Base-by-base conservation (phyloP, 1,139 yeast genomes). In the Insectozyma bohioensis region DNA sequence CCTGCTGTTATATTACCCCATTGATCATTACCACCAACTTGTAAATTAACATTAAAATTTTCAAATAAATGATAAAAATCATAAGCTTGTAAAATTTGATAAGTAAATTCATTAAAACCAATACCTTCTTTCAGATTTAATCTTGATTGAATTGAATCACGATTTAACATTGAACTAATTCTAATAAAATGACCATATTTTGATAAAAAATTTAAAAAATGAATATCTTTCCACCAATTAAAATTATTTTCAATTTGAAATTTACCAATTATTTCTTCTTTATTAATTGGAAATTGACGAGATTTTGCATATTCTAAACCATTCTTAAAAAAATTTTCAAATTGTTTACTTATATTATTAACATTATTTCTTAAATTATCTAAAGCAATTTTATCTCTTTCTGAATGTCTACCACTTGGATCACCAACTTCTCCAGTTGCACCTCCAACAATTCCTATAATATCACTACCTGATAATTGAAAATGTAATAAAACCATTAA, bases 1-100 rank as follows among this genome's bases (percentile, higher is more conserved):
- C 99, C 99, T 0, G 97, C 97, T 5, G 95, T 87, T 42, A 94
- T 94, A 50, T 92, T 92, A 1, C 99, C 99, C 92, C 97, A 92
- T 58, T 92, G 99, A 54, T 92, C 98, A 52, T 85, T 88, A 6
- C 99, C 99, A 11, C 99, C 99, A 16, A 94, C 78, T 60, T 92
- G 97, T 21, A 88, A 58, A 31, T 72, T 67, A 26, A 92, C 94
- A 3, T 67, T 61, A 24, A 76, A 63, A 11, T 72, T 55, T 28
- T 71, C 70, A 61, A 78, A 79, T 43, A 94, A 63, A 51, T 90
- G 88, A 75, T 85, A 88, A 52, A 88, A 94, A 54, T 92, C 99
- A 56, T 78, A 92, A 0, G 97, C 97, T 56, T 92, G 99, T 31
- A 92, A 61, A 12, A 92, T 68, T 54, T 92, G 99, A 56, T 92